Evolutionary conservation across 1,284 basidiomycete species (phyloP).

Genomic region (Leccinum solheimii): DNA sequence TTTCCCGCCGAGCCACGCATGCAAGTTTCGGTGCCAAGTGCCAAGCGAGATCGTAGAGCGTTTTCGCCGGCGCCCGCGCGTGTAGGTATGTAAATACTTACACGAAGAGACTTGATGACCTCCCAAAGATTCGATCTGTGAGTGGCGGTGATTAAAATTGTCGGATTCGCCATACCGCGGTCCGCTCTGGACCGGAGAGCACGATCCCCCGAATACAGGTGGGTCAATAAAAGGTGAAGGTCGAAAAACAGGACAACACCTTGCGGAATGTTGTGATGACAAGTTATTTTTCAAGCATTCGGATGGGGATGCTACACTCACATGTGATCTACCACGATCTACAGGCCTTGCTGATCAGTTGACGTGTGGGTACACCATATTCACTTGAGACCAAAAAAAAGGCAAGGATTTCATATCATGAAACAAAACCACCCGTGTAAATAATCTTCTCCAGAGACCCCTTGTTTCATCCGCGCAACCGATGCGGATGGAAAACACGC

Average conservation of each 20-base stretch:
- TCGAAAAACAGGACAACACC: not conserved
- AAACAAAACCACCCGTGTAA: conserved; percentile 7
- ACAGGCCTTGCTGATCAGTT: conserved; percentile 17
- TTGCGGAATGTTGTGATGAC: not conserved
- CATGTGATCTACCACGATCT: conserved; percentile 12
- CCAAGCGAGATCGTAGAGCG: not conserved
- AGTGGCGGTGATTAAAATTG: conserved; percentile 19
- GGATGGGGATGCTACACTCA: not conserved
- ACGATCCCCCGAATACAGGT: not conserved
- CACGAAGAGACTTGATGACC: not conserved
- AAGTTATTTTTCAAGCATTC: not conserved
- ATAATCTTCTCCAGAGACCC: conserved; percentile 1
- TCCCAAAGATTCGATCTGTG: not conserved
- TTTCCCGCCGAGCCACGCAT: not conserved
- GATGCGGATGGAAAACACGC: conserved; percentile 15
- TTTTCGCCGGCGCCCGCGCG: not conserved
- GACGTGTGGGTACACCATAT: not conserved
- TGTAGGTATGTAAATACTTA: not conserved
- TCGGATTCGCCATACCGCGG: not conserved
- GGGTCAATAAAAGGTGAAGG: not conserved
- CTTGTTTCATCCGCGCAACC: conserved; percentile 26
- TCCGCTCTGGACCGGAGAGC: not conserved
- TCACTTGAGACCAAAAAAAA: not conserved
- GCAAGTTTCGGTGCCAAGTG: not conserved
- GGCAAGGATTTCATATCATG: conserved; percentile 24